Evolutionary conservation across 805 yeast species (phyloP), one percentile per base, ranked within the genome.

Genomic region (Spathaspora arborariae): DNA sequence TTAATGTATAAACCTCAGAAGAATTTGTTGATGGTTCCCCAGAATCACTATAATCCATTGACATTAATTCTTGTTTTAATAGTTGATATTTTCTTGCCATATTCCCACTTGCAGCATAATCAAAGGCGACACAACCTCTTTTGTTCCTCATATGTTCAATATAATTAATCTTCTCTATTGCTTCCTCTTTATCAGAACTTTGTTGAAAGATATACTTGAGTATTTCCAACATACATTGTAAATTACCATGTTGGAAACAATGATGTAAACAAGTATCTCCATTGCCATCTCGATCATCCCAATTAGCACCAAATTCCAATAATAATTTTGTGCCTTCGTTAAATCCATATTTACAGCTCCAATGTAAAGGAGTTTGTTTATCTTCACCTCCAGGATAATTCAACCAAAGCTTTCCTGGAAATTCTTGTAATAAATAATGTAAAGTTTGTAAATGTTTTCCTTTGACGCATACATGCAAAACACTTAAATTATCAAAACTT

Each of bases 401-500:
- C 41, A 71, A 47, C 77, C 77, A 72, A 21, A 51, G 51, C 19
- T 51, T 50, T 3, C 69, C 70, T 1, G 74, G 68, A 45, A 72
- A 72, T 48, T 72, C 76, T 53, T 71, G 75, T 36, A 72, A 57
- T 15, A 72, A 55, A 46, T 70, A 70, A 50, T 72, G 77, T 30
- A 72, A 60, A 5, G 76, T 70, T 48, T 72, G 77, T 16, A 65
- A 54, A 48, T 70, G 72, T 36, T 60, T 62, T 39, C 61, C 54
- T 20, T 53, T 50, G 0, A 63, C 49, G 11, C 74, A 61, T 45
- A 70, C 52, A 52, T 72, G 77, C 16, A 72, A 54, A 5, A 70
- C 72, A 16, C 70, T 57, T 19, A 64, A 43, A 34, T 59, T 54
- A 49, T 69, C 74, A 48, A 69, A 72, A 1, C 73, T 58, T 27